Percentiles rank a stretch among this genome's conserved stretches.
Evolutionary conservation across 2,329 filamentous ascomycete species (phyloP).

Genomic region (Nemania sp.): DNA sequence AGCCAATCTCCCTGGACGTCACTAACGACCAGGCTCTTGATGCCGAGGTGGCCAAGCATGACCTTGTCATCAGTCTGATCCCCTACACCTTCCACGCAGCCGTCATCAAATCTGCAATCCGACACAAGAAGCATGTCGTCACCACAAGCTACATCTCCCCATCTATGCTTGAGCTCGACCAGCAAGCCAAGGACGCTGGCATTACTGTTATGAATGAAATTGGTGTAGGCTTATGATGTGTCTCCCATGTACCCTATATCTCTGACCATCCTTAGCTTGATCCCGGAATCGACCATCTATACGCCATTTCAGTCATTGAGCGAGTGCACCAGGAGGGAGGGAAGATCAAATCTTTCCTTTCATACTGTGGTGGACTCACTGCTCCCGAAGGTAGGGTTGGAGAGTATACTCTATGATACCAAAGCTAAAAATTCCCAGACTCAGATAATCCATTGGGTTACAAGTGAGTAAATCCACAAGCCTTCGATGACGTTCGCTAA

Average conservation of each 20-base stretch:
- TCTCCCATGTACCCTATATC: too few species aligned
- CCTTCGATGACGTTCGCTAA: too few species aligned
- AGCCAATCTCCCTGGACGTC: slow-evolving; percentile 83
- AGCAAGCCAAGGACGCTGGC: slow-evolving; percentile 81
- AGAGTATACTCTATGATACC: neutral
- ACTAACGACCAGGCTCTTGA: slow-evolving; percentile 76
- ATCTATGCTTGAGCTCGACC: slow-evolving; percentile 87
- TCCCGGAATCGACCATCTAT: slow-evolving; percentile 59
- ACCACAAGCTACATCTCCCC: slow-evolving; percentile 93
- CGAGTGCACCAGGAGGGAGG: slow-evolving; percentile 87
- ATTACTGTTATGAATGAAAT: slow-evolving; percentile 99
- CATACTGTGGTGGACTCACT: slow-evolving; percentile 62
- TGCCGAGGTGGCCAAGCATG: slow-evolving; percentile 75
- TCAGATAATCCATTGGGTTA: slow-evolving; percentile 59
- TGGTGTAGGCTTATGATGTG: too few species aligned
- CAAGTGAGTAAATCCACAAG: too few species aligned
- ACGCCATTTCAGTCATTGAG: slow-evolving; percentile 85
- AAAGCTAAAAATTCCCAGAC: neutral
- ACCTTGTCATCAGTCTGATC: slow-evolving; percentile 80
- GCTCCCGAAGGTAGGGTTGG: slow-evolving; percentile 30
- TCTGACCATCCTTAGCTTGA: slow-evolving; percentile 35
- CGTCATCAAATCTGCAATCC: slow-evolving; percentile 92
- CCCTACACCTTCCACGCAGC: slow-evolving; percentile 87
- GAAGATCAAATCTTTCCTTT: slow-evolving; percentile 80
- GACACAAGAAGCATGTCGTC: slow-evolving; percentile 93